Percentiles rank a stretch among this genome's conserved stretches.
phyloP scores from a whole-genome alignment of 306 rosid genomes.

The Rosa persica region DNA sequence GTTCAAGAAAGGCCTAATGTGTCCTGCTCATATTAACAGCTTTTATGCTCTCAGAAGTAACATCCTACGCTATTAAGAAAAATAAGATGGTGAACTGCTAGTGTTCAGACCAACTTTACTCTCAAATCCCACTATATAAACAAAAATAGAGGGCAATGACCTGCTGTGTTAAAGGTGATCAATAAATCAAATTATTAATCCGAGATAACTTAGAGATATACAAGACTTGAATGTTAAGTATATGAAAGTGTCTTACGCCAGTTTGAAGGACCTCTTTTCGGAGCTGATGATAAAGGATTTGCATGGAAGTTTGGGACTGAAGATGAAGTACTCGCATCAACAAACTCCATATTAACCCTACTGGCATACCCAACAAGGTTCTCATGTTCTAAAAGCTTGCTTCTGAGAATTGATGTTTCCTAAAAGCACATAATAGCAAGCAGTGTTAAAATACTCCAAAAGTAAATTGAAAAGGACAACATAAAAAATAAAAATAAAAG shows the following conservation, averaged over 20 bases:
- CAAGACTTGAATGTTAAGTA: constrained; percentile 6
- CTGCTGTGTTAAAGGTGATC: background rate
- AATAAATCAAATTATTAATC: background rate
- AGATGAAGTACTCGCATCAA: constrained; percentile 49
- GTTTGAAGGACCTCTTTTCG: constrained; percentile 58
- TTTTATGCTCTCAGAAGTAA: background rate
- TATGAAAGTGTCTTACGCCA: constrained; percentile 58
- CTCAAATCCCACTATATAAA: background rate
- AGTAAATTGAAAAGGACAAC: background rate
- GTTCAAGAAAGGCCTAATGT: background rate
- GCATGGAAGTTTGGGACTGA: constrained; percentile 45
- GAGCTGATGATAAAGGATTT: constrained; percentile 52
- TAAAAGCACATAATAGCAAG: constrained; percentile 40
- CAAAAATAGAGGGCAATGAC: background rate
- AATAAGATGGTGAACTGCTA: background rate
- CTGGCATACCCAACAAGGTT: constrained; percentile 73
- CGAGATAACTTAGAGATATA: background rate
- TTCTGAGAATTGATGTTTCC: constrained; percentile 78
- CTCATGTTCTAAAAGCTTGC: constrained; percentile 63
- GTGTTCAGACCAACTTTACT: background rate
- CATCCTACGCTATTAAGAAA: background rate
- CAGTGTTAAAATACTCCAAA: constrained; percentile 16
- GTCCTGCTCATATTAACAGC: background rate
- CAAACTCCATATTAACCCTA: constrained; percentile 49
- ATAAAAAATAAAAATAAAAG: background rate